These are phyloP conservation scores for Penicillium polonicum DNA, from an alignment of 2,329 filamentous ascomycete genomes.

Conservation along the genomic window DNA sequence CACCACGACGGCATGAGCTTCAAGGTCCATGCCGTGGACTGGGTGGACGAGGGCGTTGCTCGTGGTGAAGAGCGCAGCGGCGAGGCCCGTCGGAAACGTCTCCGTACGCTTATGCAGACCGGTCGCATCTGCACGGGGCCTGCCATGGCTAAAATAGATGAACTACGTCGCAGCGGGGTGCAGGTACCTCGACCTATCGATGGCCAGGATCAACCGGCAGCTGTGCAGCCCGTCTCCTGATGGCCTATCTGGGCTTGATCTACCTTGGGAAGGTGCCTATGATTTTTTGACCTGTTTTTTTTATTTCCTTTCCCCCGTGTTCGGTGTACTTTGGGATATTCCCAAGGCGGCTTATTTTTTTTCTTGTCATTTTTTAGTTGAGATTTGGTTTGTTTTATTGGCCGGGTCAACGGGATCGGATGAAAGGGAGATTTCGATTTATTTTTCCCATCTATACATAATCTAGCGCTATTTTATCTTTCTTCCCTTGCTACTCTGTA, in stretches of 20 bases:
- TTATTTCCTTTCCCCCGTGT: not conserved
- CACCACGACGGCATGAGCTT: constrained; percentile 87
- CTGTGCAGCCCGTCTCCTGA: constrained; percentile 37
- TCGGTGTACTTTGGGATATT: not conserved
- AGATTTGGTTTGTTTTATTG: constrained; percentile 8
- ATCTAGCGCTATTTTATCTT: constrained; percentile 3
- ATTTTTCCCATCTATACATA: constrained; percentile 13
- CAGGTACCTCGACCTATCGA: constrained; percentile 32
- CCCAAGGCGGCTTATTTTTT: constrained; percentile 1
- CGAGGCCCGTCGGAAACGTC: constrained; percentile 50
- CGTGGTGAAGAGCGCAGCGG: constrained; percentile 48
- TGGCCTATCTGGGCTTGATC: not conserved
- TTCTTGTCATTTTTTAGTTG: constrained; percentile 9
- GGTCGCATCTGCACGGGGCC: constrained; percentile 45
- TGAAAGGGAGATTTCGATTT: constrained; percentile 14
- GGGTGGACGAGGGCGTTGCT: constrained; percentile 70
- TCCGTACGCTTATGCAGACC: constrained; percentile 46
- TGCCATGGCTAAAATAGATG: constrained; percentile 35
- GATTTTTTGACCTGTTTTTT: not conserved
- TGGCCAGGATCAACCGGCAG: constrained; percentile 24
- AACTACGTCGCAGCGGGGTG: constrained; percentile 34
- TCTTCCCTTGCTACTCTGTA: not conserved
- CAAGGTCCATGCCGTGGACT: constrained; percentile 76
- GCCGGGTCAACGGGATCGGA: constrained; percentile 24
- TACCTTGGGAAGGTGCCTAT: not conserved